phyloP scores from a whole-genome alignment of 192 early-diverging fungal species.

The Coemansia sp. region DNA sequence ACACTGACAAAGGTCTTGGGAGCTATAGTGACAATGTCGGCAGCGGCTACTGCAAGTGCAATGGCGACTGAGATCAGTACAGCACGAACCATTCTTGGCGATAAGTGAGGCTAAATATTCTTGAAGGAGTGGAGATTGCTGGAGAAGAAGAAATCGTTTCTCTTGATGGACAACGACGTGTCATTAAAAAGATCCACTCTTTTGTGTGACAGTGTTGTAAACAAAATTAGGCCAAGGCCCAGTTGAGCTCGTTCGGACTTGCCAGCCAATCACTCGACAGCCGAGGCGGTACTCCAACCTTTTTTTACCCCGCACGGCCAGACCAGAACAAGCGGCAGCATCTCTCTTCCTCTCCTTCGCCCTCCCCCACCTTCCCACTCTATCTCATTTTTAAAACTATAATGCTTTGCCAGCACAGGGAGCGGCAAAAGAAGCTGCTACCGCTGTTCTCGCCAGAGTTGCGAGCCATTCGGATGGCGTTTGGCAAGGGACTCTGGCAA shows the following conservation, averaged over 20 bases:
- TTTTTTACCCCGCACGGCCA: not conserved
- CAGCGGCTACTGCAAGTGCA: not conserved
- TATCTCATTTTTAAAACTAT: not conserved
- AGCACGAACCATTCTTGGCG: not conserved
- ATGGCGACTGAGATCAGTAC: not conserved
- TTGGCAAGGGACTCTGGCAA: constrained; percentile 43
- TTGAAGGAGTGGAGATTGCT: not conserved
- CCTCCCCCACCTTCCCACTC: not conserved
- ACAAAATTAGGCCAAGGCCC: not conserved
- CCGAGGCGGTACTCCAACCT: not conserved
- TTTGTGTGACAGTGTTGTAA: not conserved
- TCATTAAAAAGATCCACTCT: no score
- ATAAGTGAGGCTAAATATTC: not conserved
- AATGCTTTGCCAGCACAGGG: constrained; percentile 27
- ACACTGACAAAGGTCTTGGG: constrained; percentile 7
- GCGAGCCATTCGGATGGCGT: constrained; percentile 41
- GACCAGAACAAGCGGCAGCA: not conserved
- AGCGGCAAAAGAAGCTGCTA: constrained; percentile 38
- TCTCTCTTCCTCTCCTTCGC: not conserved
- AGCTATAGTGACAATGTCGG: not conserved
- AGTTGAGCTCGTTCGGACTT: not conserved
- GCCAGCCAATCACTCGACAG: not conserved
- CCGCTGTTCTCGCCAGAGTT: constrained; percentile 49
- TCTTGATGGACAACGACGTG: no score
- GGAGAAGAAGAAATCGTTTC: no score